Conservation (phyloP, 2,329 filamentous ascomycete genomes). For the Paracoccidioides lutzii region DNA sequence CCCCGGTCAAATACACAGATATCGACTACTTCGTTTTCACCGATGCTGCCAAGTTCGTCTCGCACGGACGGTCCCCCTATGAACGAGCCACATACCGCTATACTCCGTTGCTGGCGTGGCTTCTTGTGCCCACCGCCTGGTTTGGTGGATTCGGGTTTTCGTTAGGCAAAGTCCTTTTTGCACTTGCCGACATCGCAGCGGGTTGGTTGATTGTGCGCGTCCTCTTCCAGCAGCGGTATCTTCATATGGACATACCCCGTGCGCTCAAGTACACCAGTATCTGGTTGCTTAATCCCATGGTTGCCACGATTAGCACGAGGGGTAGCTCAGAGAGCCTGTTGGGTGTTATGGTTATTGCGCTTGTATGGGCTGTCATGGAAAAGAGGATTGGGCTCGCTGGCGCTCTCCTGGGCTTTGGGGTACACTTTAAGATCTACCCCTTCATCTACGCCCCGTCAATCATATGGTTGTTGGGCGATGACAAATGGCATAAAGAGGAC, state of each 20-base stretch:
- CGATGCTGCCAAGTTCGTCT: constrained; percentile 70
- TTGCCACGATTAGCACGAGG: constrained; percentile 87
- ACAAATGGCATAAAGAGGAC: constrained; percentile 9
- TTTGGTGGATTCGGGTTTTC: constrained; percentile 50
- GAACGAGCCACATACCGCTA: constrained; percentile 90
- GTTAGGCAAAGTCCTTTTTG: constrained; percentile 80
- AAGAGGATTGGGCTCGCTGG: constrained; percentile 54
- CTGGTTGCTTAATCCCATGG: constrained; percentile 96
- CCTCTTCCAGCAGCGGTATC: constrained; percentile 30
- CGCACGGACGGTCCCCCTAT: constrained; percentile 62
- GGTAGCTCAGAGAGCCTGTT: constrained; percentile 88
- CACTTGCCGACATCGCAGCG: constrained; percentile 66
- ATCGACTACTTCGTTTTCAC: constrained; percentile 99
- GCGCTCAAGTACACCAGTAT: constrained; percentile 70
- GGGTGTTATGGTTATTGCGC: constrained; percentile 66
- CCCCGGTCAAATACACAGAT: constrained; percentile 92
- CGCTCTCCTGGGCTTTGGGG: constrained; percentile 62
- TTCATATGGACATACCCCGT: constrained; percentile 36
- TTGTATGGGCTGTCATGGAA: constrained; percentile 69
- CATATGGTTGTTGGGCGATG: constrained; percentile 30
- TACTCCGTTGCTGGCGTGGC: constrained; percentile 84
- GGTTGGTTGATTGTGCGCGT: constrained; percentile 61
- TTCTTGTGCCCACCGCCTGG: constrained; percentile 68
- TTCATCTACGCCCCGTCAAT: constrained; percentile 72
- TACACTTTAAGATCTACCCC: constrained; percentile 98